phyloP scores from a whole-genome alignment of 2,329 filamentous ascomycete species.

The Penicillium frequentans region DNA sequence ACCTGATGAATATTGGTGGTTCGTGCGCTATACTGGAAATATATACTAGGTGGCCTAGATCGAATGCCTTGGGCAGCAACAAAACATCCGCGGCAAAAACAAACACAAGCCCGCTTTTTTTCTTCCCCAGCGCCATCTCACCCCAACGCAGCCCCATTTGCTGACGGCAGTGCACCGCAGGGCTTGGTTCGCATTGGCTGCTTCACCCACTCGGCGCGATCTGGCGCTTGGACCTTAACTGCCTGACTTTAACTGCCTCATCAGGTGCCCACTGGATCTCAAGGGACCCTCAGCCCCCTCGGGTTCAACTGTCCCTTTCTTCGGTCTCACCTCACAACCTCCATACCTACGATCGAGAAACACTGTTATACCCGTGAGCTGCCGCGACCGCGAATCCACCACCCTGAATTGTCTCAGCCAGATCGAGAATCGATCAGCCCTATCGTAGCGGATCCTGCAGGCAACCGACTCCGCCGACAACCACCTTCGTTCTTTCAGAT shows the following conservation, averaged over 20 bases:
- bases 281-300: slow-evolving; percentile 3
- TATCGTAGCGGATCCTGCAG: slow-evolving; percentile 15
- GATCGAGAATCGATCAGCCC: slow-evolving; percentile 13
- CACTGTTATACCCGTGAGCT: slow-evolving; percentile 5
- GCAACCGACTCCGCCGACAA: slow-evolving; percentile 12
- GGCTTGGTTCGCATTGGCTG: slow-evolving; percentile 13
- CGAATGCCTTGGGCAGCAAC: slow-evolving; percentile 26
- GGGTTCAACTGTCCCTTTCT: background rate
- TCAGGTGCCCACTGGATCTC: slow-evolving; percentile 23
- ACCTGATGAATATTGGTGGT: background rate
- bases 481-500: background rate
- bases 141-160: background rate
- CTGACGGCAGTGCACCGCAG: background rate
- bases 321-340: background rate
- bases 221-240: slow-evolving; percentile 24
- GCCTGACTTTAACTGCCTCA: slow-evolving; percentile 21
- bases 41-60: background rate
- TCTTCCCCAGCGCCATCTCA: slow-evolving; percentile 12
- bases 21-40: background rate
- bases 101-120: slow-evolving; percentile 23
- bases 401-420: slow-evolving; percentile 3
- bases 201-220: slow-evolving; percentile 11
- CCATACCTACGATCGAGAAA: background rate
- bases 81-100: slow-evolving; percentile 19
- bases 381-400: slow-evolving; percentile 1